A percentile compares a stretch with the other conserved stretches of the same genome.
Evolutionary conservation across 257 asterid species (phyloP).

Genomic region (Capsicum pubescens): DNA sequence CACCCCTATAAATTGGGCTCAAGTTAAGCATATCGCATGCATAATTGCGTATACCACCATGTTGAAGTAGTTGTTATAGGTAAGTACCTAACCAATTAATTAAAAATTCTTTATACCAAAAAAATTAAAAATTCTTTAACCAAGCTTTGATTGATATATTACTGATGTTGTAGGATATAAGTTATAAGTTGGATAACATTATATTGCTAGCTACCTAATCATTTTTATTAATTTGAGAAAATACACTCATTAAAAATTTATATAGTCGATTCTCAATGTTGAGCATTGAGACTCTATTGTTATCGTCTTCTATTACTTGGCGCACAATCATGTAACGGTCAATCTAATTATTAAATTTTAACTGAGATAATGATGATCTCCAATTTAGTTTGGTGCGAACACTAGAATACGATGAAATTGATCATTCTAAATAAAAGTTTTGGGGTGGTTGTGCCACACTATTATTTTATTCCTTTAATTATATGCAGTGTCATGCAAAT

Average conservation of each 20-base stretch:
- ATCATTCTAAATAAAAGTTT: neutral
- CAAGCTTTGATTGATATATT: neutral
- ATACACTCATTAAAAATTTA: neutral
- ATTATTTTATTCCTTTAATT: too few relatives aligned
- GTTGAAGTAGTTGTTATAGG: neutral
- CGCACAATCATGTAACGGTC: neutral
- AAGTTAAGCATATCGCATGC: neutral
- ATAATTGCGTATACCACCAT: neutral
- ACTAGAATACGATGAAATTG: neutral
- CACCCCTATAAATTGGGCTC: neutral
- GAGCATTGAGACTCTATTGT: accelerated
- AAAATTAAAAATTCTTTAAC: neutral
- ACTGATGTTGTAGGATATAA: neutral
- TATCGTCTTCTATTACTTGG: neutral
- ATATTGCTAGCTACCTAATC: neutral
- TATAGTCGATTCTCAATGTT: too few relatives aligned
- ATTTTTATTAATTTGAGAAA: neutral
- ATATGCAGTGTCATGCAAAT: too few relatives aligned
- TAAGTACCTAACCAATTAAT: neutral
- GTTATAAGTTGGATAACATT: neutral
- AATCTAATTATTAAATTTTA: neutral
- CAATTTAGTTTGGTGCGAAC: neutral
- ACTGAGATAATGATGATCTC: neutral
- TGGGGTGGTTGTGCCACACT: too few relatives aligned
- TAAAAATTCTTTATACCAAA: neutral